These are phyloP conservation scores for Aegle marmelos DNA, from an alignment of 345 rosid species.

Conservation along the genomic window DNA sequence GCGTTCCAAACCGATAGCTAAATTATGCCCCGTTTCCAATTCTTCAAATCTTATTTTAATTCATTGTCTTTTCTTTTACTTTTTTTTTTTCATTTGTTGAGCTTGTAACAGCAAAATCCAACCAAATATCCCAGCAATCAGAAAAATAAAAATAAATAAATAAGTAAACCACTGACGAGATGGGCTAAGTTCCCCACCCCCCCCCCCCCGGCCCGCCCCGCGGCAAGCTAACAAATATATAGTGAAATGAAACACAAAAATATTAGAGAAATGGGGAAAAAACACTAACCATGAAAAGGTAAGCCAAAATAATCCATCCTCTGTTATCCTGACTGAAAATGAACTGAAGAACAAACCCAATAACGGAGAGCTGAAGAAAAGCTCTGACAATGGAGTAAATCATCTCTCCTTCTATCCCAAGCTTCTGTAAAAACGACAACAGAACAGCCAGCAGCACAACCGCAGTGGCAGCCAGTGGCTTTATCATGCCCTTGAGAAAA, in stretches of 20 bases:
- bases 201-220: too few relatives aligned
- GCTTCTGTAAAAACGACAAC: slow-evolving; percentile 57
- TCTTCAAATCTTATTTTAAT: too few relatives aligned
- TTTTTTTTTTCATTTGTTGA: too few relatives aligned
- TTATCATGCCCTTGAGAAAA: slow-evolving; percentile 66
- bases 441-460: slow-evolving; percentile 72
- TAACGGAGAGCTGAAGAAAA: slow-evolving; percentile 78
- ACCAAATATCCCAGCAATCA: too few relatives aligned
- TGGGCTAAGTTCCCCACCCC: too few relatives aligned
- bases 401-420: slow-evolving; percentile 82
- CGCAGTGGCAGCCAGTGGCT: slow-evolving; percentile 72
- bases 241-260: background rate
- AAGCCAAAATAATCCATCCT: slow-evolving; percentile 74
- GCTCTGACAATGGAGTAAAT: slow-evolving; percentile 63
- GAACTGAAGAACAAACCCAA: slow-evolving; percentile 90
- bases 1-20: background rate
- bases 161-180: too few relatives aligned
- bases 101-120: too few relatives aligned
- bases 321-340: slow-evolving; percentile 56
- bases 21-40: background rate
- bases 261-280: background rate
- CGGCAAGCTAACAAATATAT: background rate
- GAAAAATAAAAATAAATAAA: too few relatives aligned
- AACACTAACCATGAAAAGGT: slow-evolving; percentile 73
- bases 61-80: too few relatives aligned